Evolutionary conservation across 495 filamentous ascomycete genomes (phyloP), one percentile per base, ranked within the genome.

Genomic region (Aeminium ludgeri): DNA sequence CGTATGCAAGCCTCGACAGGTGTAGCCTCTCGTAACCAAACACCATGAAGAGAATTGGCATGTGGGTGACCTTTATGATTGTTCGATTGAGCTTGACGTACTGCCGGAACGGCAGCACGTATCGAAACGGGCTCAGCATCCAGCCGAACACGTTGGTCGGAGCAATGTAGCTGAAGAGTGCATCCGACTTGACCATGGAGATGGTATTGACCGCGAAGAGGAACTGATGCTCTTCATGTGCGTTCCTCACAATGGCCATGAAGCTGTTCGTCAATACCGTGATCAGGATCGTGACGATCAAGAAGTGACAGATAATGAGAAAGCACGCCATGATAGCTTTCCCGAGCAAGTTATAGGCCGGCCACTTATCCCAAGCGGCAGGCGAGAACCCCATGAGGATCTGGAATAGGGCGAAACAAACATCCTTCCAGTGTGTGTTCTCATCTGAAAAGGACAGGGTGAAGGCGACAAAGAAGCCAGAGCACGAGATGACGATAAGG

Each of bases 171-270:
- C 83, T 86, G 62, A 94, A 95, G 0, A 94, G 65, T 0, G 82
- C 80, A 54, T 95, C 86, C 16, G 84, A 91, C 54, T 96, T 95
- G 38, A 94, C 86, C 80, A 95, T 82, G 3, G 85, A 89, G 29
- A 93, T 86, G 5, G 84, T 85, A 49, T 93, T 93, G 56, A 94
- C 80, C 5, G 87, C 83, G 55, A 95, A 91, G 3, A 92, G 62
- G 52, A 93, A 94, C 63, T 91, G 84, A 57, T 93, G 84, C 59
- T 93, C 86, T 54, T 93, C 76, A 41, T 86, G 80, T 6, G 84
- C 82, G 54, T 93, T 95, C 16, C 84, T 81, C 18, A 86, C 82
- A 52, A 94, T 83, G 0, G 79, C 76, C 80, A 89, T 87, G 64
- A 91, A 94, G 13, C 81, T 86, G 56, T 93, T 94, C 1, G 84